Base-by-base conservation (phyloP, 1,284 basidiomycete species). In the Xerocomus nothofagi region DNA sequence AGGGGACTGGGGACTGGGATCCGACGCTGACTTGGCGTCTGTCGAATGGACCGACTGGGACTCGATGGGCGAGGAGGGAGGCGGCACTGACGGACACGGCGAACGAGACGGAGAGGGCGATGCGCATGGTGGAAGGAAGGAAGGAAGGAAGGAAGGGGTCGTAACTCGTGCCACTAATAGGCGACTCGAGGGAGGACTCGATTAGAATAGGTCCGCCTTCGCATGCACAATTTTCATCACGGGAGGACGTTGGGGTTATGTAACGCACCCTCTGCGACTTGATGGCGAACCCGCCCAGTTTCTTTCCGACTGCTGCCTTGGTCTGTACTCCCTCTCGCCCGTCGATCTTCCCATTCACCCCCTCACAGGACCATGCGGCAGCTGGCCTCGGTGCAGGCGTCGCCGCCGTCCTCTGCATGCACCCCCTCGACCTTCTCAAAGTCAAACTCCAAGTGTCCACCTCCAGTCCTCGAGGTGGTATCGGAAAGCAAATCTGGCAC, bases 381-480 rank as follows among this genome's bases (percentile, higher is more conserved):
- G 92, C 93, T 38, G 96, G 97, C 48, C 82, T 99, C 50, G 90
- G 91, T 38, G 96, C 96, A 29, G 97, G 96, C 39, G 85, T 93
- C 48, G 86, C 89, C 56, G 91, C 94, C 23, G 95, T 95, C 41
- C 77, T 98, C 32, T 94, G 92, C 70, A 97, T 99, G 93, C 95
- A 99, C 69, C 97, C 97, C 5, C 80, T 99, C 34, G 97, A 99
- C 72, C 81, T 99, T 6, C 80, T 99, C 72, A 99, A 99, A 73
- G 83, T 98, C 65, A 90, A 94, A 63, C 87, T 96, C 53, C 96
- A 99, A 72, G 92, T 95, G n/a, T 81, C 87, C 11, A 93, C 88
- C 1, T 70, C 77, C 24, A 77, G 80, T 34, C 81, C 81, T 3
- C 72, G 75, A 44, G 80, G 78, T 18, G 78, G 84, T 26, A 69